Percentiles rank a stretch among this genome's conserved stretches.
These are phyloP conservation scores for Lichtheimia corymbifera DNA, from an alignment of 371 early-diverging fungal species.

Conservation along the genomic window DNA sequence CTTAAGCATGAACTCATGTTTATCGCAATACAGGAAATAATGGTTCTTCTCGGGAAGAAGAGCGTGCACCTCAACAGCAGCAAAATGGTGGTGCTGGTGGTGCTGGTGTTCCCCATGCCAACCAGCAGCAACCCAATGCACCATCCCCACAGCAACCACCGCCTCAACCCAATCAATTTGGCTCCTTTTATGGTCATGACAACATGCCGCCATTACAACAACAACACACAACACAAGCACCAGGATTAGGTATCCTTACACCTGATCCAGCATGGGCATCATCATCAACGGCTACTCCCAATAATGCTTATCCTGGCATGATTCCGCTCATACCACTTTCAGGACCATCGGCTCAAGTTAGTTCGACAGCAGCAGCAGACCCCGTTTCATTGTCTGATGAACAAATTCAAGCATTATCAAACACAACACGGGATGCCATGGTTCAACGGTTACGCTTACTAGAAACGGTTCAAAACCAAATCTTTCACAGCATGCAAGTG, in stretches of 20 bases:
- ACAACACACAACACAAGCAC: conserved; percentile 15
- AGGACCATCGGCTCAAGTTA: neutral
- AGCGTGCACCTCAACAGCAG: too few relatives aligned
- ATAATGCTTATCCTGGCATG: conserved; percentile 23
- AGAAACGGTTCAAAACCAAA: conserved; percentile 63
- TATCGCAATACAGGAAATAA: too few relatives aligned
- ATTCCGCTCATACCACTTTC: conserved; percentile 33
- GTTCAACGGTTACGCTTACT: conserved; percentile 59
- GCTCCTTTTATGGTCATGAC: too few relatives aligned
- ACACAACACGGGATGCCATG: conserved; percentile 57
- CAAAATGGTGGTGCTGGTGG: too few relatives aligned
- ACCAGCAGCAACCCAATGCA: too few relatives aligned
- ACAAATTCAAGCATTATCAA: conserved; percentile 57
- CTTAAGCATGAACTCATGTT: too few relatives aligned
- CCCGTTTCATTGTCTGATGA: conserved; percentile 55
- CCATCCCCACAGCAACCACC: conserved; percentile 12
- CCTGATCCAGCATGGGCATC: conserved; percentile 1
- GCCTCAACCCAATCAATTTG: conserved; percentile 1
- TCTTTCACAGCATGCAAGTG: conserved; percentile 59
- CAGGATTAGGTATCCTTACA: conserved; percentile 10
- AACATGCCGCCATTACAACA: neutral
- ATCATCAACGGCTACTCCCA: conserved; percentile 1
- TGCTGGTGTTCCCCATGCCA: too few relatives aligned
- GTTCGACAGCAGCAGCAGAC: conserved; percentile 14
- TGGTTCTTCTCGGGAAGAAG: too few relatives aligned